Conservation (phyloP, 139 green algal genomes). For the Microglena sp. region DNA sequence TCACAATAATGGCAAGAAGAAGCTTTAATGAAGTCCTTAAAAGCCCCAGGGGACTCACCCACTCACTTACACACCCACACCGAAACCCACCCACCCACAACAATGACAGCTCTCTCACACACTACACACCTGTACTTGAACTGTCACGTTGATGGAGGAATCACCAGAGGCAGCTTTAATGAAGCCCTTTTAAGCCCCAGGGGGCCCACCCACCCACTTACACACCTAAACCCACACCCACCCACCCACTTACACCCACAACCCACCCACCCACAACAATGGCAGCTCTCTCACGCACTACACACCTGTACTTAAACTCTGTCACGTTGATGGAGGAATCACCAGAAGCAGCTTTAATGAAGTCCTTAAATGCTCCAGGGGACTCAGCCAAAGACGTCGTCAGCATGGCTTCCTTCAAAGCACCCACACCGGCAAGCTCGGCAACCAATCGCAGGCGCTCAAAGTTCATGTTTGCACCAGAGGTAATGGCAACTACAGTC, state of each 20-base stretch:
- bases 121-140: too few relatives aligned
- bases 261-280: background rate
- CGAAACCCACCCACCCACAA: too few relatives aligned
- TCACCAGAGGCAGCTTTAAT: background rate
- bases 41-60: too few relatives aligned
- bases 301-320: constrained; percentile 92
- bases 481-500: constrained; percentile 46
- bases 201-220: background rate
- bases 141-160: background rate
- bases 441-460: constrained; percentile 84
- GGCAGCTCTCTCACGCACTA: constrained; percentile 5
- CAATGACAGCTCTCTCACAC: too few relatives aligned
- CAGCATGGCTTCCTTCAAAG: constrained; percentile 71
- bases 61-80: too few relatives aligned
- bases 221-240: background rate
- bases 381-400: constrained; percentile 76
- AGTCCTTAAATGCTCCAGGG: constrained; percentile 52
- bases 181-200: background rate
- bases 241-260: background rate
- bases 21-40: too few relatives aligned
- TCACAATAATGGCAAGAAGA: too few relatives aligned
- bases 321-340: constrained; percentile 48
- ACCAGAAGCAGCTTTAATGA: constrained; percentile 39
- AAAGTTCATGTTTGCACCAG: constrained; percentile 94
- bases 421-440: constrained; percentile 89